A percentile compares a stretch with the other conserved stretches of the same genome.
Conservation (phyloP, 2,329 filamentous ascomycete species). For the Scleromitrula shiraiana region DNA sequence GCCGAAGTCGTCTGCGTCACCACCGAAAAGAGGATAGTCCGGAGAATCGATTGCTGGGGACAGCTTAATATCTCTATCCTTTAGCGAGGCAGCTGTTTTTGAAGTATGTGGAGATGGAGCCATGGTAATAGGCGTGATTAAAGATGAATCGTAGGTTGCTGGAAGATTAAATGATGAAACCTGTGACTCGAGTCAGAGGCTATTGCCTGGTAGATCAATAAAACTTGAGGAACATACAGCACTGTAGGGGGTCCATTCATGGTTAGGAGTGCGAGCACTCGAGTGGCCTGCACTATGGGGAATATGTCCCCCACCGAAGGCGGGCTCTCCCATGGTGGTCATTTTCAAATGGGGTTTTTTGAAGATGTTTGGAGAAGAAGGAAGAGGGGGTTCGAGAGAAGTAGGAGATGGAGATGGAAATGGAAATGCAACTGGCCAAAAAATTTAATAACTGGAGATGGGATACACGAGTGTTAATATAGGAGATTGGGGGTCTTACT, state of each 20-base stretch:
- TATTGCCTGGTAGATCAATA: background rate
- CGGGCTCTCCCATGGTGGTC: constrained; percentile 7
- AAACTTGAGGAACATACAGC: constrained; percentile 19
- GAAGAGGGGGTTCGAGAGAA: background rate
- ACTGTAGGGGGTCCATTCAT: constrained; percentile 20
- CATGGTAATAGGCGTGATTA: constrained; percentile 24
- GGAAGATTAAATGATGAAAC: constrained; percentile 28
- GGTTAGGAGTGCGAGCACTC: constrained; percentile 5
- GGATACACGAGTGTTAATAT: background rate
- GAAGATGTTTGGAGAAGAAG: constrained; percentile 6
- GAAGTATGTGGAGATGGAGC: constrained; percentile 15
- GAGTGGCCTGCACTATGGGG: constrained; percentile 1
- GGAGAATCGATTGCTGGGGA: constrained; percentile 15
- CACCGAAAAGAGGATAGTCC: constrained; percentile 14
- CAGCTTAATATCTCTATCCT: constrained; percentile 16
- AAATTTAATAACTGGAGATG: background rate
- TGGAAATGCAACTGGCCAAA: background rate
- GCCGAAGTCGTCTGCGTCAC: constrained; percentile 16
- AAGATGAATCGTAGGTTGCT: constrained; percentile 20
- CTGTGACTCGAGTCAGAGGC: constrained; percentile 15
- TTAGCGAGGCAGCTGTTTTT: constrained; percentile 10
- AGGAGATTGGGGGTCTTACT: background rate
- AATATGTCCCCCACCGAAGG: constrained; percentile 3
- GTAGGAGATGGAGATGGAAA: background rate
- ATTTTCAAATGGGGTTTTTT: constrained; percentile 2